These are phyloP conservation scores for Pistacia atlantica DNA, from an alignment of 345 rosid genomes.

Conservation along the genomic window DNA sequence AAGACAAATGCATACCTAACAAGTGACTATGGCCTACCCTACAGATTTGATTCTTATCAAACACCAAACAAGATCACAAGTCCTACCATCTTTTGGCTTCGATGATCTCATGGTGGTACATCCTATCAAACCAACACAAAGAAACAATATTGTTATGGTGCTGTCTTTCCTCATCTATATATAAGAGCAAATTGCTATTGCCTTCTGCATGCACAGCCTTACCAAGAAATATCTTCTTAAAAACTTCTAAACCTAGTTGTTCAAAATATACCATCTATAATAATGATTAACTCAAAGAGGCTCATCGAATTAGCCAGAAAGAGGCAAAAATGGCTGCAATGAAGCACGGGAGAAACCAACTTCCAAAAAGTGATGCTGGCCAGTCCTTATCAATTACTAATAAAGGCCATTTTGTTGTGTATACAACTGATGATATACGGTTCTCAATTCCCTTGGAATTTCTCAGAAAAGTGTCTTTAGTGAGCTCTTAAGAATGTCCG, in stretches of 20 bases:
- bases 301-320: constrained; percentile 19
- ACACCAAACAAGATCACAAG: background rate
- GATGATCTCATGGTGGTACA: background rate
- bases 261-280: background rate
- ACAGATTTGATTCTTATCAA: background rate
- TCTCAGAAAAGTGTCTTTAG: constrained; percentile 25
- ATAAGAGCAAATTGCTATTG: background rate
- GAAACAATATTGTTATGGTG: background rate
- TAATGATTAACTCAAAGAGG: constrained; percentile 25
- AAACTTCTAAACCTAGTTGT: background rate
- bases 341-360: constrained; percentile 14
- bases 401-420: constrained; percentile 37
- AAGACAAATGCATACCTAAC: background rate
- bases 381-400: constrained; percentile 12
- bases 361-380: constrained; percentile 11
- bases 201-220: background rate
- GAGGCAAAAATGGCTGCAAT: constrained; percentile 25
- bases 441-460: constrained; percentile 25
- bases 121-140: background rate
- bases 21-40: background rate
- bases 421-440: constrained; percentile 22
- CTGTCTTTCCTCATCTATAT: background rate
- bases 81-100: background rate
- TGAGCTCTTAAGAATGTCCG: constrained; percentile 38
- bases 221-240: background rate